phyloP scores from a whole-genome alignment of 208 protist species.

The Blastocrithidia nonstop region DNA sequence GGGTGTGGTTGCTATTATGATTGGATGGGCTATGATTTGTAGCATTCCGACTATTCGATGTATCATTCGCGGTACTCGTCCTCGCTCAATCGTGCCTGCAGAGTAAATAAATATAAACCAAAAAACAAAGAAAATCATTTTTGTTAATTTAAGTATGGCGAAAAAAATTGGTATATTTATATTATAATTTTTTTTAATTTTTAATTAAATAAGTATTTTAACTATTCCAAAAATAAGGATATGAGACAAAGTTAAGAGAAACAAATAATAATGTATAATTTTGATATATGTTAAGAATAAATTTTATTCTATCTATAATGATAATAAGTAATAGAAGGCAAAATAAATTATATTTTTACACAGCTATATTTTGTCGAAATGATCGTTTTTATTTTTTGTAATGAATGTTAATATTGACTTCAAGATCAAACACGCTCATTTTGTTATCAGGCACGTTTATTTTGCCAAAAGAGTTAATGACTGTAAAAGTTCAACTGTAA shows the following conservation, averaged over 20 bases:
- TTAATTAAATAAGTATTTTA: background rate
- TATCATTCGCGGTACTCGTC: constrained; percentile 15
- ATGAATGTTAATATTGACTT: too few relatives aligned
- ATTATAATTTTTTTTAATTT: background rate
- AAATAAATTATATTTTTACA: too few relatives aligned
- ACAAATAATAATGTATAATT: background rate
- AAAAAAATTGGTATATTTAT: background rate
- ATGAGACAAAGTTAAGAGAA: constrained; percentile 1
- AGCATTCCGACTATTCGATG: constrained; percentile 34
- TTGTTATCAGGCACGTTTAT: too few relatives aligned
- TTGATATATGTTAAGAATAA: too few relatives aligned
- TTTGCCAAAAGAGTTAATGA: too few relatives aligned
- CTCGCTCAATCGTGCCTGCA: constrained; percentile 34
- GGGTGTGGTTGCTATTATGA: constrained; percentile 41
- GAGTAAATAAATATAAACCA: constrained; percentile 3
- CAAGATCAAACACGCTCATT: too few relatives aligned
- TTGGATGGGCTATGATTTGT: constrained; percentile 38
- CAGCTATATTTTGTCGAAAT: too few relatives aligned
- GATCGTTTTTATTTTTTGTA: too few relatives aligned
- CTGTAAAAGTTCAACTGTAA: too few relatives aligned
- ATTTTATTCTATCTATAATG: too few relatives aligned
- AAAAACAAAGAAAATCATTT: background rate
- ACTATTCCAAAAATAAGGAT: background rate
- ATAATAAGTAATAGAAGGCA: too few relatives aligned
- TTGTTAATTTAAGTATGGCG: background rate